Evolutionary conservation across 768 basidiomycete species (phyloP).

Genomic region (Mycena vulgaris): DNA sequence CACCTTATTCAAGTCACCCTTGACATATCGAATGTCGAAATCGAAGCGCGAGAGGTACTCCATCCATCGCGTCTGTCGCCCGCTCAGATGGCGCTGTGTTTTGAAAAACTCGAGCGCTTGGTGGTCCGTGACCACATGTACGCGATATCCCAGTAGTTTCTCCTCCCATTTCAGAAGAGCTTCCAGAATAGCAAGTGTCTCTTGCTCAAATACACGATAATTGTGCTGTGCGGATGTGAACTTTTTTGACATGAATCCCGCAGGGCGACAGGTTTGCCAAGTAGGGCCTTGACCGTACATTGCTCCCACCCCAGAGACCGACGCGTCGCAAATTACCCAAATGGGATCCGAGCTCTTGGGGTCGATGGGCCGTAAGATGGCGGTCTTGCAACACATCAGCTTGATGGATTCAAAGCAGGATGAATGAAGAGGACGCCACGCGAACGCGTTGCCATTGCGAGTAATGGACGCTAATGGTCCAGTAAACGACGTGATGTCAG

Average conservation of each 20-base stretch:
- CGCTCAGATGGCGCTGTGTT: conserved; percentile 32
- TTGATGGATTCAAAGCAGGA: too few relatives aligned
- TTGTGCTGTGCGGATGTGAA: conserved; percentile 44
- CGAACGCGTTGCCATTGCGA: too few relatives aligned
- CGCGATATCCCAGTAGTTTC: conserved; percentile 44
- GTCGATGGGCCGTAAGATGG: too few relatives aligned
- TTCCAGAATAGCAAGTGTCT: conserved; percentile 46
- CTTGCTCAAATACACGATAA: conserved; percentile 46
- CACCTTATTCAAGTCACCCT: conserved; percentile 41
- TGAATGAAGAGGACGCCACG: too few relatives aligned
- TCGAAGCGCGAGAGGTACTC: conserved; percentile 50
- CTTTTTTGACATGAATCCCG: conserved; percentile 35
- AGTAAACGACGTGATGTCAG: too few relatives aligned
- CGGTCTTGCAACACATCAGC: too few relatives aligned
- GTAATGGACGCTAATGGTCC: too few relatives aligned
- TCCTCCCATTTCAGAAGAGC: too few relatives aligned
- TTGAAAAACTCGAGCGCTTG: conserved; percentile 40
- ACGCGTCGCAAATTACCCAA: too few relatives aligned
- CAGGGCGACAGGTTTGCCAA: conserved; percentile 46
- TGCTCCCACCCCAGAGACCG: too few relatives aligned
- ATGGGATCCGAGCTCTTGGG: too few relatives aligned
- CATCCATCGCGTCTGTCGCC: conserved; percentile 46
- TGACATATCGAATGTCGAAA: conserved; percentile 37
- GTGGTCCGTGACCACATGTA: conserved; percentile 45
- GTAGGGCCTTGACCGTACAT: too few relatives aligned